Percentiles rank a stretch among this genome's conserved stretches.
Evolutionary conservation across 2,329 filamentous ascomycete species (phyloP).

Genomic region (Phoma sp.): DNA sequence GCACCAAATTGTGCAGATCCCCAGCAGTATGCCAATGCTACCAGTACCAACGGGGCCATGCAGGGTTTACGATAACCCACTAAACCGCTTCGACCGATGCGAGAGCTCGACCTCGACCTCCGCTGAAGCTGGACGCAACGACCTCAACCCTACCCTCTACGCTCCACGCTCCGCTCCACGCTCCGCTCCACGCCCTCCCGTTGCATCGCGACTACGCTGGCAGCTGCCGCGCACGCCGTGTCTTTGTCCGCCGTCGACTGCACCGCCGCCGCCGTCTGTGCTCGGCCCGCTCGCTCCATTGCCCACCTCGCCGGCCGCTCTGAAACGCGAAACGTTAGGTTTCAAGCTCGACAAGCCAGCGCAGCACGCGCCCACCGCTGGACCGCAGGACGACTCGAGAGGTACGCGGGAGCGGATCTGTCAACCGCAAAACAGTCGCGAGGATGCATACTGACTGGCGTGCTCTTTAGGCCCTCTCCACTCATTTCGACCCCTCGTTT

Average conservation of each 20-base stretch:
- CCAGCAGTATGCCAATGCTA: constrained; percentile 16
- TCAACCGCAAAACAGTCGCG: constrained; percentile 28
- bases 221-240: constrained; percentile 32
- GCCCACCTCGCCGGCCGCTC: constrained; percentile 34
- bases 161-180: constrained; percentile 22
- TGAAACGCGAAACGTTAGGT: constrained; percentile 48
- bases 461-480: constrained; percentile 36
- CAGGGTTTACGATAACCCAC: constrained; percentile 28
- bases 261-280: constrained; percentile 16
- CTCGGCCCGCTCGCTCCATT: constrained; percentile 29
- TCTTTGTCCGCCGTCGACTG: constrained; percentile 25
- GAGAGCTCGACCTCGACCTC: constrained; percentile 28
- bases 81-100: constrained; percentile 25
- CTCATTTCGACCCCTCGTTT: constrained; percentile 46
- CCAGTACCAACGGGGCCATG: constrained; percentile 24
- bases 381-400: constrained; percentile 37
- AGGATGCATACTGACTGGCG: constrained; percentile 37
- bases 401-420: constrained; percentile 37
- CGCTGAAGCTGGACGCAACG: constrained; percentile 25
- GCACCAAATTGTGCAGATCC: constrained; percentile 29
- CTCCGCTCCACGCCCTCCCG: constrained; percentile 22
- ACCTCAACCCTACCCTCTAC: constrained; percentile 27
- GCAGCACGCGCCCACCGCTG: constrained; percentile 44
- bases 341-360: constrained; percentile 45
- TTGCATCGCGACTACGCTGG: constrained; percentile 24